Conservation (phyloP, 2,329 filamentous ascomycete genomes). For the Neofusicoccum ribis region DNA sequence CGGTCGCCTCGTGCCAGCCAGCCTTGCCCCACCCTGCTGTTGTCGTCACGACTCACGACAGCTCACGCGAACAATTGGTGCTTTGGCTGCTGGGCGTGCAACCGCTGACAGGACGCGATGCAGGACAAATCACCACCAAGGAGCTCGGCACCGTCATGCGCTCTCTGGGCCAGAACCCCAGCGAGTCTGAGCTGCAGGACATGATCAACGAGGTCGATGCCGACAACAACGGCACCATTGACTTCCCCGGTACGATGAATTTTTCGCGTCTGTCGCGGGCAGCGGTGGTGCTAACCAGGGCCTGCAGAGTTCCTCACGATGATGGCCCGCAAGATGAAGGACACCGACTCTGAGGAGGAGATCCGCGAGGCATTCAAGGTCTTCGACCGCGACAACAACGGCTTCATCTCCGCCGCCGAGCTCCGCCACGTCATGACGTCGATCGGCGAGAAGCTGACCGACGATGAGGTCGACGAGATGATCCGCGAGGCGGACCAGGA, state of each 20-base stretch:
- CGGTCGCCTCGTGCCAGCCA: conserved; percentile 1
- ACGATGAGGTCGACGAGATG: conserved; percentile 65
- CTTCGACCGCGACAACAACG: conserved; percentile 66
- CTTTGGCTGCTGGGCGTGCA: not conserved
- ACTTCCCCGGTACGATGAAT: conserved; percentile 56
- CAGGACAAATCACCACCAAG: conserved; percentile 64
- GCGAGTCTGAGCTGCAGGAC: conserved; percentile 63
- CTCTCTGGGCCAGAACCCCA: conserved; percentile 63
- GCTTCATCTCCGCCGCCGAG: conserved; percentile 64
- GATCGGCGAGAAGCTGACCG: conserved; percentile 64
- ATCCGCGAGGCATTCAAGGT: conserved; percentile 66
- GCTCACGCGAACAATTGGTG: conserved; percentile 13
- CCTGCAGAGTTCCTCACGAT: conserved; percentile 62
- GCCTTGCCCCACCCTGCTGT: conserved; percentile 10
- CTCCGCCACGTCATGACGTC: conserved; percentile 64
- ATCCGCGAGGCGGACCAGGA: conserved; percentile 65
- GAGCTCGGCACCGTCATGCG: conserved; percentile 66
- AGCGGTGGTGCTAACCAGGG: not conserved
- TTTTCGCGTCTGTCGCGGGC: not conserved
- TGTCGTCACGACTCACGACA: conserved; percentile 9
- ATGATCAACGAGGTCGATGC: conserved; percentile 68
- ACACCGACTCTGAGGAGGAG: conserved; percentile 64
- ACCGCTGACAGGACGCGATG: conserved; percentile 17
- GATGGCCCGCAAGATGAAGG: conserved; percentile 65
- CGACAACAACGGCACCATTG: conserved; percentile 66